Conservation (phyloP, 768 basidiomycete species). For the Termitomyces sp. region DNA sequence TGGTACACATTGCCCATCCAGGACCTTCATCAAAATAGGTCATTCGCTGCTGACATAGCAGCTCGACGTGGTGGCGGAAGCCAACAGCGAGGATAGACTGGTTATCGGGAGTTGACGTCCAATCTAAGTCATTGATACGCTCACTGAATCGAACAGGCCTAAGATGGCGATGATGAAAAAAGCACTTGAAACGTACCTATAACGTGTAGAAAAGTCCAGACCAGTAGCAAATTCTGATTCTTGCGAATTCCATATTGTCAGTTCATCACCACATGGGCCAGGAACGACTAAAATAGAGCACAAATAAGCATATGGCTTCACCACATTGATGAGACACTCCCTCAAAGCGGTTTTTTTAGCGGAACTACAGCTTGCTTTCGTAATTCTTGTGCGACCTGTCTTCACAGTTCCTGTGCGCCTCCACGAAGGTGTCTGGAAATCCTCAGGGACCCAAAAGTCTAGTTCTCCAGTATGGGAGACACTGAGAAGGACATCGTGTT, state of each 20-base stretch:
- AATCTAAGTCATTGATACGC: slow-evolving; percentile 80
- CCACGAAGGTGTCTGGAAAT: slow-evolving; percentile 42
- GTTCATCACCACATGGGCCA: slow-evolving; percentile 59
- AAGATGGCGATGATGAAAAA: neutral
- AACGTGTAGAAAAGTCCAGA: slow-evolving; percentile 67
- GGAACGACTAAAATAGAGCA: slow-evolving; percentile 50
- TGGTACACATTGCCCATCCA: slow-evolving; percentile 73
- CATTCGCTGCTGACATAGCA: slow-evolving; percentile 93
- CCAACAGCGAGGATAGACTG: slow-evolving; percentile 92
- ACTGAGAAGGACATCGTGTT: slow-evolving; percentile 76
- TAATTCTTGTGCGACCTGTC: slow-evolving; percentile 64
- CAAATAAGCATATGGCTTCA: slow-evolving; percentile 5
- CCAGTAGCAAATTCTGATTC: slow-evolving; percentile 93
- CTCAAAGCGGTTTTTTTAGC: slow-evolving; percentile 90
- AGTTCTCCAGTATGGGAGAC: slow-evolving; percentile 74
- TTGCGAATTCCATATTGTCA: slow-evolving; percentile 96
- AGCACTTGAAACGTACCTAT: slow-evolving; percentile 41
- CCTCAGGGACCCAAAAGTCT: slow-evolving; percentile 81
- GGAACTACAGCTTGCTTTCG: slow-evolving; percentile 81
- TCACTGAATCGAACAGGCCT: slow-evolving; percentile 32
- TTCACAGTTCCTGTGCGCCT: slow-evolving; percentile 69
- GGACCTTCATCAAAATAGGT: slow-evolving; percentile 84
- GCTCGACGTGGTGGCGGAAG: slow-evolving; percentile 70
- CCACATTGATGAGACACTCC: slow-evolving; percentile 29
- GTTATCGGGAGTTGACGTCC: slow-evolving; percentile 87